Conservation (phyloP, 768 basidiomycete species). For the Mycena capillaripes region DNA sequence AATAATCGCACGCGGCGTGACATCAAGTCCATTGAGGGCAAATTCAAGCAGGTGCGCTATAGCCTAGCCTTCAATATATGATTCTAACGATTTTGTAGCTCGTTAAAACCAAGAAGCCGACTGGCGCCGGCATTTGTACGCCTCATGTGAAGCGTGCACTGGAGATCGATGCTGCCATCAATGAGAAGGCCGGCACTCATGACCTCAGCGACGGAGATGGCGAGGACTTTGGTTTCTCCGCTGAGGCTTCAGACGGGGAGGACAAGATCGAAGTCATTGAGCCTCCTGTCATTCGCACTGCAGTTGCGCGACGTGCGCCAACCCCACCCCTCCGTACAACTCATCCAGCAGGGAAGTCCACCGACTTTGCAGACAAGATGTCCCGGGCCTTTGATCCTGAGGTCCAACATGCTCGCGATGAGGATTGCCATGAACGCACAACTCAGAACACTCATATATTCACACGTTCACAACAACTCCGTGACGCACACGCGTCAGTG, state of each 20-base stretch:
- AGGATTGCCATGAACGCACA: background rate
- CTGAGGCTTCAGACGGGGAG: background rate
- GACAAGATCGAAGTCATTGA: background rate
- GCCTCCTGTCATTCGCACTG: background rate
- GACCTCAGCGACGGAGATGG: too few relatives aligned
- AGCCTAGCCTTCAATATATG: too few relatives aligned
- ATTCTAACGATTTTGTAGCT: background rate
- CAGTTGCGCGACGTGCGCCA: background rate
- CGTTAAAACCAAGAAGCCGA: conserved; percentile 44
- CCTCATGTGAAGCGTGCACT: conserved; percentile 39
- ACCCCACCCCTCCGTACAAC: background rate
- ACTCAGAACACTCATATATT: background rate
- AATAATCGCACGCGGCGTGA: background rate
- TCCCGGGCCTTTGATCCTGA: background rate
- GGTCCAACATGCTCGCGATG: background rate
- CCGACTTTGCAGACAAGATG: background rate
- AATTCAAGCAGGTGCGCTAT: background rate
- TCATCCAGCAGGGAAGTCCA: background rate
- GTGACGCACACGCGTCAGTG: background rate
- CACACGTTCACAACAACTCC: background rate
- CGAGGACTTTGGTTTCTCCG: too few relatives aligned
- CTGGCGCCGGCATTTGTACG: conserved; percentile 41
- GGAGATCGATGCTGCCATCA: background rate
- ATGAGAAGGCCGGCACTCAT: too few relatives aligned
- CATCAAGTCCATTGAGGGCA: background rate